Conservation (phyloP, 2,329 filamentous ascomycete species). For the Diaporthe destruens region DNA sequence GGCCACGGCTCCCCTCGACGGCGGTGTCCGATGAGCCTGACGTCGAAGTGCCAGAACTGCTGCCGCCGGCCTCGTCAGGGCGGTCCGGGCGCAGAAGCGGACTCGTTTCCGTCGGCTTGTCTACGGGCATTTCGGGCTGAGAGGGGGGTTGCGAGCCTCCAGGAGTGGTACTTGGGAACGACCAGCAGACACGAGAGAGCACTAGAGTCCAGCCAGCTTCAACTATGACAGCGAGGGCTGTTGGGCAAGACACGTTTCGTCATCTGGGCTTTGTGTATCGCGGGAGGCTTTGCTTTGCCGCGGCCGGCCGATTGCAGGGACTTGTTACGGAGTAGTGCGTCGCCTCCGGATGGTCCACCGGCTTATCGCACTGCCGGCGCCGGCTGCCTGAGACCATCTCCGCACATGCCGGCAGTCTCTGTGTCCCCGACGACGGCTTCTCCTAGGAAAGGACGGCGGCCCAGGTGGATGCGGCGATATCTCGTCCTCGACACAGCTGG, state of each 20-base stretch:
- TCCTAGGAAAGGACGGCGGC: too few relatives aligned
- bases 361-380: conserved; percentile 9
- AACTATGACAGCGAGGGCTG: neutral
- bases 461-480: neutral
- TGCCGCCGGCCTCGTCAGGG: neutral
- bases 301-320: conserved; percentile 24
- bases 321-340: too few relatives aligned
- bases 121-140: conserved; percentile 18
- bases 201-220: neutral
- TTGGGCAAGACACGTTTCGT: neutral
- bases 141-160: neutral
- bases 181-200: neutral
- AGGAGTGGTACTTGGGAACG: neutral
- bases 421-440: too few relatives aligned
- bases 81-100: conserved; percentile 34
- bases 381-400: neutral
- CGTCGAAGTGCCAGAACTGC: conserved; percentile 4
- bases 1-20: neutral
- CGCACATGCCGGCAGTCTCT: neutral
- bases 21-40: neutral
- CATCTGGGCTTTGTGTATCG: conserved; percentile 7
- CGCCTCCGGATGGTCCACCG: conserved; percentile 8
- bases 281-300: conserved; percentile 8
- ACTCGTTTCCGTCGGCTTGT: conserved; percentile 36
- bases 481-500: neutral